Base-by-base conservation (phyloP, 495 filamentous ascomycete species). In the Neurospora sp. region DNA sequence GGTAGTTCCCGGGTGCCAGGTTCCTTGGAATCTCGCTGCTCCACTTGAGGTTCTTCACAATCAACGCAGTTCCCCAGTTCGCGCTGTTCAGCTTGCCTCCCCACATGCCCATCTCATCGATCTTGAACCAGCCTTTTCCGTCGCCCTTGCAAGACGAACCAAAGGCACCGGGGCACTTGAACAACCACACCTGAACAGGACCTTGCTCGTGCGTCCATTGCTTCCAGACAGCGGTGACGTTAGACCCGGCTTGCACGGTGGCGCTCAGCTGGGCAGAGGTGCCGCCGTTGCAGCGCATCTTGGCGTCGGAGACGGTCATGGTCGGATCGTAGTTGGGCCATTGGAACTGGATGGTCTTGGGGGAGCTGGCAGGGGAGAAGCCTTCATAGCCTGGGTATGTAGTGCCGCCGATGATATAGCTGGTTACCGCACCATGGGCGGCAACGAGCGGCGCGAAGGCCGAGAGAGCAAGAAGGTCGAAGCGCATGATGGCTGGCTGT, bases 251-350 rank as follows among this genome's bases (percentile, higher is more conserved):
- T 22, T 77, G 73, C 71, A 86, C 78, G 69, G 80, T 77, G 37
- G 83, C 82, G 42, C 68, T 76, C 12, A 83, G 73, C 16, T 73
- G 69, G 3, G 80, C 80, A n/a, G 77, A 76, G 37, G 78, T 80
- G 46, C 83, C 83, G 3, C 80, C 79, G 71, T 86, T 86, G 76
- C 85, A 87, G 68, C 83, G 80, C 77, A 87, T 85, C 71, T 80
- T 81, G 27, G 79, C 68, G 70, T 83, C 79, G 2, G 76, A 74
- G 35, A 82, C 76, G 2, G 74, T 77, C 73, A 86, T 80, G 74
- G 82, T 85, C 14, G 86, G 83, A 72, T 88, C 83, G 80, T 85
- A 87, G 77, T 83, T 82, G 22, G 83, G 81, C 83, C 86, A 88
- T 76, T 83, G 81, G 71, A 85, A 80, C 82, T 88, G 85, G 68